These are phyloP conservation scores for Boletales sp. DNA, from an alignment of 768 basidiomycete species.

Conservation along the genomic window DNA sequence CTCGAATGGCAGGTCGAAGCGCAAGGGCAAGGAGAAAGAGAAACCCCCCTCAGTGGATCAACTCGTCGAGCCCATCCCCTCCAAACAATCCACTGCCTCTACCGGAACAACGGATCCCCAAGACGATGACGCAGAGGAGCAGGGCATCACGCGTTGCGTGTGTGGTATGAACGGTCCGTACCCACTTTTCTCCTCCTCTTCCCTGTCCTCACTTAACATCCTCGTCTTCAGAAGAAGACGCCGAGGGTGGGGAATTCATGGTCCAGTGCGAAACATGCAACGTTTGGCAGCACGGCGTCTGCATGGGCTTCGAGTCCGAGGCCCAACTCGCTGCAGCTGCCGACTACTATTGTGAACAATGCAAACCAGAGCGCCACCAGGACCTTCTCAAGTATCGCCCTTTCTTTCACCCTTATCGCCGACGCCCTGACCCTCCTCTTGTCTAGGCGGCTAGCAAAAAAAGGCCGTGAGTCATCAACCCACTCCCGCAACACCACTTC, in stretches of 20 bases:
- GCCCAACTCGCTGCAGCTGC: conserved; percentile 68
- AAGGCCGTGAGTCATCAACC: conserved; percentile 60
- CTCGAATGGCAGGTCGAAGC: conserved; percentile 47
- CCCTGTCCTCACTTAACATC: conserved; percentile 21
- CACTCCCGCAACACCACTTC: conserved; percentile 57
- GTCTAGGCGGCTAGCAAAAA: conserved; percentile 59
- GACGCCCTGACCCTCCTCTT: conserved; percentile 14
- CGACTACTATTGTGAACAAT: conserved; percentile 93
- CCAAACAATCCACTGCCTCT: conserved; percentile 27
- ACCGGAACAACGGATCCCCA: conserved; percentile 35
- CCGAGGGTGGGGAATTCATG: conserved; percentile 92
- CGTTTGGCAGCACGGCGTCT: conserved; percentile 96
- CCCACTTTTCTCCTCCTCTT: conserved; percentile 4
- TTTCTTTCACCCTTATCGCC: conserved; percentile 12
- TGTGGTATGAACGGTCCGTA: conserved; percentile 76
- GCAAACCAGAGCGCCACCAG: conserved; percentile 80
- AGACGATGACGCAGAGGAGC: conserved; percentile 48
- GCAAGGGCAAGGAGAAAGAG: conserved; percentile 67
- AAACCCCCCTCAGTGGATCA: conserved; percentile 36
- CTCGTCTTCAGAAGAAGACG: conserved; percentile 58
- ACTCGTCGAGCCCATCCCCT: conserved; percentile 24
- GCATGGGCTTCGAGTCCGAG: conserved; percentile 88
- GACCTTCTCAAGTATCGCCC: conserved; percentile 75
- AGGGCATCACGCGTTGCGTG: conserved; percentile 74
- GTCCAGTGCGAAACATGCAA: conserved; percentile 96